Conservation (phyloP, 176 grass and related monocot species). For the Zea luxurians region DNA sequence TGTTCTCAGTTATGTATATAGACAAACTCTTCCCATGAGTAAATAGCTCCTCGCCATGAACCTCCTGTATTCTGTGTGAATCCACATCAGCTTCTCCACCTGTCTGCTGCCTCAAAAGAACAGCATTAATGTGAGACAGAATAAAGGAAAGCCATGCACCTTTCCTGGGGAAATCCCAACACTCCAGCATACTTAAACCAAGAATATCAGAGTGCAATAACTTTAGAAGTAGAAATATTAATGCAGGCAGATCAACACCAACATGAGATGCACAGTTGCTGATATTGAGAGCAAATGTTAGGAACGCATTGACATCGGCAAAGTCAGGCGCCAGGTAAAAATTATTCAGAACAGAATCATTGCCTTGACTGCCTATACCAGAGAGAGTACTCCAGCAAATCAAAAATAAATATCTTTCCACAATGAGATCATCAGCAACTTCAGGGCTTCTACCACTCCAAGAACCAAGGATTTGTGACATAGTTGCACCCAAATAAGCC, state of each 20-base stretch:
- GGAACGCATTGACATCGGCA: constrained; percentile 54
- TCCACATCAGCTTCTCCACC: constrained; percentile 31
- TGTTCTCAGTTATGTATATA: constrained; percentile 52
- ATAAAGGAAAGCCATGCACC: constrained; percentile 74
- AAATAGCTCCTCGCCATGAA: constrained; percentile 39
- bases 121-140: constrained; percentile 61
- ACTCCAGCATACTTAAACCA: constrained; percentile 41
- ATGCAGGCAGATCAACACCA: constrained; percentile 47
- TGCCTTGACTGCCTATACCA: constrained; percentile 41
- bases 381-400: constrained; percentile 76
- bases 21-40: constrained; percentile 50
- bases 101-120: constrained; percentile 48
- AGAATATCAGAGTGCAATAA: constrained; percentile 56
- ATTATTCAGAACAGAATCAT: constrained; percentile 37
- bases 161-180: constrained; percentile 77
- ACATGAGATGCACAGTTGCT: constrained; percentile 33
- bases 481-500: constrained; percentile 43
- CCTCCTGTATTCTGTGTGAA: constrained; percentile 15
- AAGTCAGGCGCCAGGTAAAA: constrained; percentile 60
- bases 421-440: constrained; percentile 70
- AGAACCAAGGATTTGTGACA: constrained; percentile 67
- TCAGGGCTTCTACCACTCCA: constrained; percentile 69
- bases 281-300: constrained; percentile 59
- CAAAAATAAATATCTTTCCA: constrained; percentile 86
- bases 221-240: constrained; percentile 60